Base-by-base conservation (phyloP, 345 rosid genomes). In the Gossypium ekmanianum region DNA sequence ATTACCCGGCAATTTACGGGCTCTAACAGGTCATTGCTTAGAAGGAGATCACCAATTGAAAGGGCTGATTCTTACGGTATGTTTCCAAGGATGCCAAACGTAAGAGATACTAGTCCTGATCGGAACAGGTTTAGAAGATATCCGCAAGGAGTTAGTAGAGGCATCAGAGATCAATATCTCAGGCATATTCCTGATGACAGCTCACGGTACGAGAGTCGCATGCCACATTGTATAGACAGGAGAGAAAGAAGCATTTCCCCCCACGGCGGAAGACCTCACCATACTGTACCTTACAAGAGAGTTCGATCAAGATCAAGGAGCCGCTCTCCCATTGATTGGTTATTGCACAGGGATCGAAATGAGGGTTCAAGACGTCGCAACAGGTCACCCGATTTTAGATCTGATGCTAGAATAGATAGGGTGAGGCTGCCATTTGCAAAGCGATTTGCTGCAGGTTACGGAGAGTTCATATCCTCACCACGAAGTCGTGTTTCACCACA, bases 231-330 rank as follows among this genome's bases (percentile, higher is more conserved):
- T 22, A 11, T 77, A 43, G 74, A 44, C 39, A 77, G 82, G 76
- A 86, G 90, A 82, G 88, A 82, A 0, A 86, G 87, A 80, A 80
- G 85, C 61, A 78, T 76, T 73, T 82, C 91, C 55, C 86, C 84
- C 0, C 64, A 62, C 16, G 45, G 75, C 52, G 83, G 80, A 71
- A 84, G 84, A 63, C 78, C 74, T 50, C 72, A 79, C 52, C 55
- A 81, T 73, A 74, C 71, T 43, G 77, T 78, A 55, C 71, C 79
- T 16, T 81, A 72, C 63, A 79, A 74, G 80, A 82, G 71, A 13
- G 77, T 83, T 29, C 73, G 58, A 29, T 84, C 88, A 4, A 87
- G 89, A 57, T 86, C 89, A 6, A 81, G 88, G 77, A 82, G 87
- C 52, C 86, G 79, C 27, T 82, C 91, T 1, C 89, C 90, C 5